A percentile compares a stretch with the other conserved stretches of the same genome.
Evolutionary conservation across 2,329 filamentous ascomycete genomes (phyloP).

Genomic region (Monosporascus sp.): DNA sequence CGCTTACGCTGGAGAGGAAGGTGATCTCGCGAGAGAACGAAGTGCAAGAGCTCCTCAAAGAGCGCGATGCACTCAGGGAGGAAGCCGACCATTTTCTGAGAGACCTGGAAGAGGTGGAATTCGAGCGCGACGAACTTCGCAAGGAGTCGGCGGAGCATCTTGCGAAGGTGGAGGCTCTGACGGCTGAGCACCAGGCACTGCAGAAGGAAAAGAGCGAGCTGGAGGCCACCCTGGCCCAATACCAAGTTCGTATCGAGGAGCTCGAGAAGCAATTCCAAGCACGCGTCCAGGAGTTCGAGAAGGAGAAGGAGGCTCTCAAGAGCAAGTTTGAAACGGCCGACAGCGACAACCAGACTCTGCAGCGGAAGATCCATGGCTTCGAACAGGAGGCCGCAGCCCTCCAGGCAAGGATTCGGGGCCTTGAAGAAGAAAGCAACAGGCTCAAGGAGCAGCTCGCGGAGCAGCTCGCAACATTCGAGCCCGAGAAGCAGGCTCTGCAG

Average conservation of each 20-base stretch:
- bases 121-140: background rate
- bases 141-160: background rate
- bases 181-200: constrained; percentile 3
- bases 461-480: constrained; percentile 10
- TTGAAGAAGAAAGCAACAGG: constrained; percentile 14
- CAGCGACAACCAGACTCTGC: constrained; percentile 20
- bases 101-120: constrained; percentile 10
- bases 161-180: background rate
- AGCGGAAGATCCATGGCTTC: constrained; percentile 22
- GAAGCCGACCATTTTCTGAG: constrained; percentile 13
- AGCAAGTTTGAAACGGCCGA: constrained; percentile 19
- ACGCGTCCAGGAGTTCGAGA: constrained; percentile 16
- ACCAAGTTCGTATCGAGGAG: background rate
- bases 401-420: constrained; percentile 19
- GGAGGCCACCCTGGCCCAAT: constrained; percentile 4
- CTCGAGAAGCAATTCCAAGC: constrained; percentile 11
- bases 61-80: constrained; percentile 18
- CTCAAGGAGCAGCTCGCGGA: constrained; percentile 12
- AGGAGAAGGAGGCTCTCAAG: constrained; percentile 24
- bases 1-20: constrained; percentile 18
- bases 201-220: constrained; percentile 10
- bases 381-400: constrained; percentile 23
- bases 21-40: constrained; percentile 21
- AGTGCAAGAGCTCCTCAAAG: constrained; percentile 17
- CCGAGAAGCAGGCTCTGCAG: constrained; percentile 5